Evolutionary conservation across 768 basidiomycete species (phyloP).

Genomic region (Boletus barrowsii): DNA sequence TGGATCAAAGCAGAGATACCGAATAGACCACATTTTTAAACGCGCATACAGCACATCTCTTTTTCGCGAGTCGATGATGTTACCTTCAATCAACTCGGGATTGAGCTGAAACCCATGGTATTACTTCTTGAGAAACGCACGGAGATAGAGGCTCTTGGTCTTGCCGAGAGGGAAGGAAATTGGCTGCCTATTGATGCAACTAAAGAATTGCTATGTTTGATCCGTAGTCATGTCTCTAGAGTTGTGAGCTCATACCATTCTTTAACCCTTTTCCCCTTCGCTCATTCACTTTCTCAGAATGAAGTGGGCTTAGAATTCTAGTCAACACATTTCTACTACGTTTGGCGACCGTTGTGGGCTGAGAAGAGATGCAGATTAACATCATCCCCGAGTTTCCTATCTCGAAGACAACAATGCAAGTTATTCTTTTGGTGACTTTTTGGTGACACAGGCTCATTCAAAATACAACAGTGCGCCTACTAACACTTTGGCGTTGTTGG

Average conservation of each 20-base stretch:
- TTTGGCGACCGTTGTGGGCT: background rate
- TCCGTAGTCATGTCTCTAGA: background rate
- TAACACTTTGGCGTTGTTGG: background rate
- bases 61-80: background rate
- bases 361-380: background rate
- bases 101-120: background rate
- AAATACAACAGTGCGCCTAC: background rate
- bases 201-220: background rate
- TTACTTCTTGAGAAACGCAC: background rate
- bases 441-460: background rate
- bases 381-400: background rate
- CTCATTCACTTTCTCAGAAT: background rate
- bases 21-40: background rate
- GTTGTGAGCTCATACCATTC: background rate
- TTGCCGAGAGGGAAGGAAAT: background rate
- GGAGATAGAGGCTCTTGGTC: background rate
- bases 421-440: background rate
- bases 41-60: background rate
- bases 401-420: background rate
- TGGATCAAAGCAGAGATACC: too few species aligned
- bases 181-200: background rate
- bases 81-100: background rate
- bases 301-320: background rate
- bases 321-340: background rate
- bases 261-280: background rate